These are phyloP conservation scores for Penicillium angulare DNA, from an alignment of 495 filamentous ascomycete genomes.

Conservation along the genomic window DNA sequence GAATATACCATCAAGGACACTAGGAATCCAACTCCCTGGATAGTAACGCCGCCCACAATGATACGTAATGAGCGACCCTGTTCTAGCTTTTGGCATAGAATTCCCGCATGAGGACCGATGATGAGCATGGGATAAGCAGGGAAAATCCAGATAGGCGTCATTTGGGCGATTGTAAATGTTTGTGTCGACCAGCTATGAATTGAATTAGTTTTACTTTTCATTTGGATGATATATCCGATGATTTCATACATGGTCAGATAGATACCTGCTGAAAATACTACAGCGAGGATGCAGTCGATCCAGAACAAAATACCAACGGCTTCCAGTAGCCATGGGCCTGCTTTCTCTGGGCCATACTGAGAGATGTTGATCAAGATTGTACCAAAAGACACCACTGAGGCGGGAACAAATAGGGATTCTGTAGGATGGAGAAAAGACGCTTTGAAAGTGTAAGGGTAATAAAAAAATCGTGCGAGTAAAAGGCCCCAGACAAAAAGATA, in stretches of 20 bases:
- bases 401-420: conserved; percentile 77
- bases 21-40: conserved; percentile 82
- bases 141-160: conserved; percentile 93
- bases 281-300: conserved; percentile 65
- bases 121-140: conserved; percentile 85
- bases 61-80: conserved; percentile 56
- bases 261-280: conserved; percentile 63
- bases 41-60: conserved; percentile 66
- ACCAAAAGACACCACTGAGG: conserved; percentile 66
- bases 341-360: conserved; percentile 68
- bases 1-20: conserved; percentile 84
- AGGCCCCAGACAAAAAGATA: conserved; percentile 68
- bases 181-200: conserved; percentile 63
- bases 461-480: conserved; percentile 66
- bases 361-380: conserved; percentile 78
- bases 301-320: conserved; percentile 69
- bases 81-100: conserved; percentile 53
- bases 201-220: conserved; percentile 13
- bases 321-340: conserved; percentile 65
- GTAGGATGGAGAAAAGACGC: conserved; percentile 73
- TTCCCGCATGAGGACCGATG: conserved; percentile 69
- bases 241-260: conserved; percentile 64
- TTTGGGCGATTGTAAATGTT: conserved; percentile 77
- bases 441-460: conserved; percentile 68
- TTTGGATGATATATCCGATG: neutral